phyloP scores from a whole-genome alignment of 345 rosid genomes.

The Aurinia saxatilis region DNA sequence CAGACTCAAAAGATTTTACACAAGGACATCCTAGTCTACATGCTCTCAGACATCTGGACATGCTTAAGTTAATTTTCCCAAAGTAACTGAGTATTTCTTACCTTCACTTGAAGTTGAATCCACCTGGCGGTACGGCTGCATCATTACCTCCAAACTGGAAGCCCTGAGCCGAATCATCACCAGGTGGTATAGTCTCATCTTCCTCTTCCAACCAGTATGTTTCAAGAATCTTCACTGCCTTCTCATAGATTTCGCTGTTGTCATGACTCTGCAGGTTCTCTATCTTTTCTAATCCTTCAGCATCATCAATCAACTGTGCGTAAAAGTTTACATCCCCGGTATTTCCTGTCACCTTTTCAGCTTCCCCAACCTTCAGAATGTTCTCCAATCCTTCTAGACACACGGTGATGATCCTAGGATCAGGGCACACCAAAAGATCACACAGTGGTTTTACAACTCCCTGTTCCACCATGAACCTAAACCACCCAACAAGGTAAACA shows the following conservation, averaged over 20 bases:
- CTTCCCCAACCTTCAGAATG: slow-evolving; percentile 70
- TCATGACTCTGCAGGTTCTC: slow-evolving; percentile 84
- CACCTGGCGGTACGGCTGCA: slow-evolving; percentile 61
- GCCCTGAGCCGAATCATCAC: slow-evolving; percentile 48
- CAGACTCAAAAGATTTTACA: slow-evolving; percentile 6
- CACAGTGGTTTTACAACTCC: slow-evolving; percentile 80
- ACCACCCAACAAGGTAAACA: background rate
- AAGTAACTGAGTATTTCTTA: background rate
- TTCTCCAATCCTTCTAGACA: slow-evolving; percentile 83
- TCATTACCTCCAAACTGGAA: slow-evolving; percentile 59
- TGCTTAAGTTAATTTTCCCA: background rate
- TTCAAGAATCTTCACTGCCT: slow-evolving; percentile 79
- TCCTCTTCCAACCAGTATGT: slow-evolving; percentile 79
- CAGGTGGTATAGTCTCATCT: slow-evolving; percentile 67
- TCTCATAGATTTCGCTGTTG: slow-evolving; percentile 78
- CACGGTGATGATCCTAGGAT: slow-evolving; percentile 73
- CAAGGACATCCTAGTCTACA: background rate
- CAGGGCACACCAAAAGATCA: slow-evolving; percentile 75
- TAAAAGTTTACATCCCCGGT: slow-evolving; percentile 53
- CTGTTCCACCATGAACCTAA: slow-evolving; percentile 55
- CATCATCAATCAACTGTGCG: slow-evolving; percentile 72
- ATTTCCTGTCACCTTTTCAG: slow-evolving; percentile 51
- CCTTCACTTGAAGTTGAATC: slow-evolving; percentile 76
- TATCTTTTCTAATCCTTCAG: slow-evolving; percentile 73
- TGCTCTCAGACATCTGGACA: background rate